Evolutionary conservation across 2,329 filamentous ascomycete species (phyloP).

Genomic region (Colletotrichum agaves): DNA sequence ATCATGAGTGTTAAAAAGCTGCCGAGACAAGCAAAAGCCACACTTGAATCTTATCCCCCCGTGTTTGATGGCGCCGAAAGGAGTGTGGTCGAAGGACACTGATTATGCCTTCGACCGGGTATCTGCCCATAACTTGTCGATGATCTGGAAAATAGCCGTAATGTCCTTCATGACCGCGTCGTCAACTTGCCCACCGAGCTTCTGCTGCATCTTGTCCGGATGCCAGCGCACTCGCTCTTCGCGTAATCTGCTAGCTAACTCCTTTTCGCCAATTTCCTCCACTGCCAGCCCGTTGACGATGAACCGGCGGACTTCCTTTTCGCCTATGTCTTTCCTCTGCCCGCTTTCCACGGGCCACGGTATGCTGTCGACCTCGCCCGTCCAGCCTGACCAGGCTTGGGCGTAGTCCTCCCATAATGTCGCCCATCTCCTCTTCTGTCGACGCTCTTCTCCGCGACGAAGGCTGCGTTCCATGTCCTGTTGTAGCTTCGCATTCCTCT

Average conservation of each 20-base stretch:
- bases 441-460: conserved; percentile 72
- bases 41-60: background rate
- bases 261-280: conserved; percentile 56
- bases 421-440: conserved; percentile 63
- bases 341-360: conserved; percentile 81
- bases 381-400: conserved; percentile 69
- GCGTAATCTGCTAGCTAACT: conserved; percentile 70
- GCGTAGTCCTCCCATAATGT: conserved; percentile 74
- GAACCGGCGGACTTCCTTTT: conserved; percentile 74
- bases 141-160: conserved; percentile 90
- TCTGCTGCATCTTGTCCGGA: conserved; percentile 96
- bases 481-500: conserved; percentile 51
- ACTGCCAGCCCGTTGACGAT: conserved; percentile 63
- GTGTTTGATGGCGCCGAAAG: conserved; percentile 21
- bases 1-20: background rate
- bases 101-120: conserved; percentile 49
- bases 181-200: conserved; percentile 79
- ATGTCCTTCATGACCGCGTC: conserved; percentile 79
- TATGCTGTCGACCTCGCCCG: conserved; percentile 54
- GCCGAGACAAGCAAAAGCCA: background rate
- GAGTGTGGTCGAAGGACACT: background rate
- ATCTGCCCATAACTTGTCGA: conserved; percentile 84
- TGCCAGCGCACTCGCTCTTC: conserved; percentile 93
- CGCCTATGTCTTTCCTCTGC: conserved; percentile 64
- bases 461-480: conserved; percentile 76